Evolutionary conservation across 805 yeast genomes (phyloP), one percentile per base, ranked within the genome.

Genomic region (Candida dajiaensis): DNA sequence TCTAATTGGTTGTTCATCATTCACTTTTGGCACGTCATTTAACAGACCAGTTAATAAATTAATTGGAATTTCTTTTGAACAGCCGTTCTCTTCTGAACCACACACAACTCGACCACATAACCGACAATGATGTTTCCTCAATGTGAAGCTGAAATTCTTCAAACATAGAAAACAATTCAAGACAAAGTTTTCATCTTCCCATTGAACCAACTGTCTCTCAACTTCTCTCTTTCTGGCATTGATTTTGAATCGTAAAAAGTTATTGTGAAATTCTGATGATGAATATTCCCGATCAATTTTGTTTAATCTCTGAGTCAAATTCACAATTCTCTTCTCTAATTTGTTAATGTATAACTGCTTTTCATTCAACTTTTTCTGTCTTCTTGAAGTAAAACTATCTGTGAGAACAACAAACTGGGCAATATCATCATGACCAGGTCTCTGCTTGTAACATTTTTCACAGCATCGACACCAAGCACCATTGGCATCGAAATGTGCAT

Each of bases 121-220:
- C 33, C 98, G 69, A 63, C 99, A 94, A 62, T 92, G 99, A 61
- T 94, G 98, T 53, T 84, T 87, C 43, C 97, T 68, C 21, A 76
- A 54, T 0, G 79, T 60, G 39, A 85, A 65, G 11, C 74, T 70
- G 62, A 89, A 94, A 26, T 59, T 56, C 12, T 71, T 68, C 13
- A 68, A 62, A 57, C 99, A 92, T 8, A 85, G 67, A 8, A 74
- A 70, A 61, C 99, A 92, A 45, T 70, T 66, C 0, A 67, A 55
- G 0, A 74, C 73, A 4, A 57, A 55, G 3, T 62, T 47, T 49
- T 76, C 85, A 45, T 75, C 74, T 48, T 77, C 78, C 98, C 98
- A 92, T 13, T 73, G 70, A 0, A 77, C 79, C 3, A 82, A 62
- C 8, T 67, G 58, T 45, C 67, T 71, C 54, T 76, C 89, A 50